Base-by-base conservation (phyloP, 495 filamentous ascomycete species). In the Aspergillus ellipticus region DNA sequence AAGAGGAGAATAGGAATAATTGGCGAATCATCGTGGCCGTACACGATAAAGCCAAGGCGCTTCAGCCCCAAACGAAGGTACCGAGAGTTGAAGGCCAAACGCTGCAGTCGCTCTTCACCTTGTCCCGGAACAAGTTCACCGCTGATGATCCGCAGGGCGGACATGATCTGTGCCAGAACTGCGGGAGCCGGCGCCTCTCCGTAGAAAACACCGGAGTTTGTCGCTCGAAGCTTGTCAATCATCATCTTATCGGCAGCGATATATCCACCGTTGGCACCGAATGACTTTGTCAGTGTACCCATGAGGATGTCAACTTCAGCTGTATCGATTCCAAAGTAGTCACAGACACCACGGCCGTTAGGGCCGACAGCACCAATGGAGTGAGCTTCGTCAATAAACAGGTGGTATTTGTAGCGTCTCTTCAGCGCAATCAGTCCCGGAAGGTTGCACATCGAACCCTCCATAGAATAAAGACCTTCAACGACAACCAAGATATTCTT, bases 391-490 rank as follows among this genome's bases (percentile, higher is more conserved):
- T 98, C 94, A 50, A 98, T 79, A 58, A 96, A 98, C 15, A 98
- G 82, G 65, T 89, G 78, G 76, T 96, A 97, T 79, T 96, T 97
- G 82, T 98, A 98, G 64, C 88, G 91, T 67, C 85, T 88, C 79
- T 94, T 96, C 62, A 98, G 80, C 35, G 77, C 79, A 55, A 98
- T 70, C 39, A 98, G 70, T 54, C 89, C 90, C 13, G 93, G 94
- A 26, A 98, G 82, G 64, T 98, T 92, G 69, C 88, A 90, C 92
- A 98, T 97, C 42, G 92, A 96, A 28, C 94, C 94, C 73, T 98
- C 94, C 94, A 98, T 98, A 2, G 92, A 97, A 76, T 98, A 98
- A 0, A 98, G 82, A 55, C 94, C 94, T 68, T 98, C 94, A 35
- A 98, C 90, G 31, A 92, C 92, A 49, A 98, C 90, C 45, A 98